Evolutionary conservation across 768 basidiomycete species (phyloP).

Genomic region (Mycena belliarum): DNA sequence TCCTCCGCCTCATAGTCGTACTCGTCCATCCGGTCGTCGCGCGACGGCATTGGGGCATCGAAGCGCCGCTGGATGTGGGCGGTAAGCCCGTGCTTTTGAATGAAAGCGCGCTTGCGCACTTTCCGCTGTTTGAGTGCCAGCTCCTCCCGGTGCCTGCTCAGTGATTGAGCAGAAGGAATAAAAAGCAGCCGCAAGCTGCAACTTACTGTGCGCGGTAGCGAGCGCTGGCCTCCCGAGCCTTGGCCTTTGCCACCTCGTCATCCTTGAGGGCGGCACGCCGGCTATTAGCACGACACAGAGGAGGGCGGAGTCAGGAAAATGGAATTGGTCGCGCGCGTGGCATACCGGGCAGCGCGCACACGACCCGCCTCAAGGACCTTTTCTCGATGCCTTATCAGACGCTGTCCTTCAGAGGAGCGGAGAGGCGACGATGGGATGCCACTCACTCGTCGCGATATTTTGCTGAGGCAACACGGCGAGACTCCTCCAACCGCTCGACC

Average conservation of each 20-base stretch:
- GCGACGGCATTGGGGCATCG: conserved; percentile 7
- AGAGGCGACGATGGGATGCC: too few relatives aligned
- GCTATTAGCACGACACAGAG: background rate
- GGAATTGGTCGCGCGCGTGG: too few relatives aligned
- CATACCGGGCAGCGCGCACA: background rate
- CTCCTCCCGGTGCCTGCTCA: background rate
- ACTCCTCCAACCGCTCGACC: background rate
- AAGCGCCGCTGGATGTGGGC: conserved; percentile 6
- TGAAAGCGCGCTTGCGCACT: conserved; percentile 2
- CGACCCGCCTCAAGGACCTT: background rate
- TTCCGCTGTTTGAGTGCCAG: background rate
- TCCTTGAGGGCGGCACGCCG: background rate
- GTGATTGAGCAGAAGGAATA: background rate
- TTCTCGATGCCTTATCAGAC: background rate
- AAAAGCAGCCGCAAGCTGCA: background rate
- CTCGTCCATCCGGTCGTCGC: too few relatives aligned
- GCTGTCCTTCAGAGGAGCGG: too few relatives aligned
- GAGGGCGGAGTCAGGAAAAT: too few relatives aligned
- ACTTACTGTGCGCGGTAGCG: background rate
- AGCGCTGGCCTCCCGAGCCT: background rate
- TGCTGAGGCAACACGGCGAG: background rate
- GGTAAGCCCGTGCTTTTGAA: background rate
- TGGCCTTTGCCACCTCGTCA: background rate
- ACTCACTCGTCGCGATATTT: background rate
- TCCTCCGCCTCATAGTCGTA: too few relatives aligned